Percentiles rank a stretch among this genome's conserved stretches.
Conservation (phyloP, 2,329 filamentous ascomycete genomes). For the Arthrobotrys pseudoclavata region DNA sequence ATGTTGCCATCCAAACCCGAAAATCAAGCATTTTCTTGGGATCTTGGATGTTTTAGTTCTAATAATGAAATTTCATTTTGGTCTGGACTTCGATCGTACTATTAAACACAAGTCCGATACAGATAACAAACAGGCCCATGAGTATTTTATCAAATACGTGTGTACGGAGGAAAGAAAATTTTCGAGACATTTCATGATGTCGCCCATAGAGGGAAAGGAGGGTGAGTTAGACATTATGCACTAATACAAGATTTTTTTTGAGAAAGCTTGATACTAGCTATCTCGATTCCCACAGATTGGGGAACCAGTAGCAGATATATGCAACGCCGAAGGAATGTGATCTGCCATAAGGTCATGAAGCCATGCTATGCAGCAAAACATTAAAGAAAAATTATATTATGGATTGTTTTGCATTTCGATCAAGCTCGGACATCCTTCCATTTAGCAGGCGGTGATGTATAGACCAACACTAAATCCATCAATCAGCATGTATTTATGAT, state of each 20-base stretch:
- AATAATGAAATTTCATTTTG: too few relatives aligned
- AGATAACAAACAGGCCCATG: neutral
- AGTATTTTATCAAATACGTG: neutral
- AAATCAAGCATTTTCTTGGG: conserved; percentile 15
- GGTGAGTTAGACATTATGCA: conserved; percentile 19
- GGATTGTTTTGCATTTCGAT: too few relatives aligned
- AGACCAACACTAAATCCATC: conserved; percentile 38
- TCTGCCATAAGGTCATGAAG: conserved; percentile 24
- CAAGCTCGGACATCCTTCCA: neutral
- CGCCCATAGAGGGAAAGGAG: conserved; percentile 8
- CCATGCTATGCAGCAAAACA: conserved; percentile 36
- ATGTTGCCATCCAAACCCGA: neutral
- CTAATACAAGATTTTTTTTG: conserved; percentile 12
- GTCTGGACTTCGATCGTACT: too few relatives aligned
- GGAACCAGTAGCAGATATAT: conserved; percentile 5
- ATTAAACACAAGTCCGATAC: neutral
- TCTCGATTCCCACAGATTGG: neutral
- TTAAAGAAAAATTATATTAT: neutral
- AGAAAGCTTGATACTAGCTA: conserved; percentile 2
- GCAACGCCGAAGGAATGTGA: conserved; percentile 54
- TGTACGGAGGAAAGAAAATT: neutral
- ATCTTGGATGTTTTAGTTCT: neutral
- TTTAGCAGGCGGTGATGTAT: conserved; percentile 51
- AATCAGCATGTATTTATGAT: conserved; percentile 6
- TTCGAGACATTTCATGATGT: neutral